Evolutionary conservation across 805 yeast species (phyloP), one percentile per base, ranked within the genome.

Genomic region (Tetrapisispora iriomotensis): DNA sequence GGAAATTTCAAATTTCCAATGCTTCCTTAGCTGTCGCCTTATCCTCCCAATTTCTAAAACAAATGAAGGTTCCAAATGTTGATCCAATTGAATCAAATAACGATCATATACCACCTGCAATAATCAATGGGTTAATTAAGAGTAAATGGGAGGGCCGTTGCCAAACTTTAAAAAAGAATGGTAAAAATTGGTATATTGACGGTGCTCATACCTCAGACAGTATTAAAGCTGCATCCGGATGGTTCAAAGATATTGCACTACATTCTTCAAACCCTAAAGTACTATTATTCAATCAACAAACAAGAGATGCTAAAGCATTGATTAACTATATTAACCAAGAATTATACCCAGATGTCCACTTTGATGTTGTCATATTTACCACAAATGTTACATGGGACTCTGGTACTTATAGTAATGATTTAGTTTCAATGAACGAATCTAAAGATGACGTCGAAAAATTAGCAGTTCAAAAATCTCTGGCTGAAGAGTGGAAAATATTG

Each of bases 131-230:
- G 2, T 66, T 90, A 28, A 75, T 69, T 37, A 42, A 61, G 2
- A 82, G 94, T 1, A 64, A 68, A 33, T 92, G 97, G 96, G 92
- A 92, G n/a, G 99, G 99, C 1, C 70, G 99, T 49, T 90, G 97
- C 51, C 96, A 94, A 62, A 69, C 76, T 2, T 60, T 85, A 23
- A 44, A 49, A 6, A 70, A 65, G 19, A 65, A 66, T 20, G 61
- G 64, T 13, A 64, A 66, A 19, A 73, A 71, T n/a, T 92, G 96
- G 95, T 79, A 64, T 46, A 62, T 90, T 13, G 99, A 92, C 62
- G 99, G 99, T 15, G 97, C 98, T 0, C 99, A 92, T 52, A 92
- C 98, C 0, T 64, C 72, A 34, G 99, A 92, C 53, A 83, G 95
- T 43, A 74, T 94, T 19, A 68, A 68, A 23, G 94, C 79, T n/a